Conservation (phyloP, 2,329 filamentous ascomycete genomes). For the Lecanicillium sp. region DNA sequence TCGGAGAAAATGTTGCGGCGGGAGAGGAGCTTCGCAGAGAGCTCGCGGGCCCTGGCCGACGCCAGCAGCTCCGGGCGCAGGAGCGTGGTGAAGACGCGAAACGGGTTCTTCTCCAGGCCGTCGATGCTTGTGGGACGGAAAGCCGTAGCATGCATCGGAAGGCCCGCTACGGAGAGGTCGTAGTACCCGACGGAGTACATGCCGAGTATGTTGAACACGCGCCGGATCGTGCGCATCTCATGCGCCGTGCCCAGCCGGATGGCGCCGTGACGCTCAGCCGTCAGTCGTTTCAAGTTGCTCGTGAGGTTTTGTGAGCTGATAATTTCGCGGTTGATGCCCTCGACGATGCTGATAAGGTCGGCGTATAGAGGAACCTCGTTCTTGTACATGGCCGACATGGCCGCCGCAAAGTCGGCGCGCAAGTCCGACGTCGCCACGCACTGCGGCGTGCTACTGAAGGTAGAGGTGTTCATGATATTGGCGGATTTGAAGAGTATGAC, state of each 20-base stretch:
- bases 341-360: constrained; percentile 26
- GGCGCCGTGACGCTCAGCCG: constrained; percentile 38
- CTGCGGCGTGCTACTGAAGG: not conserved
- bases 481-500: no score
- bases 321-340: constrained; percentile 19
- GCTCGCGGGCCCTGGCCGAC: constrained; percentile 20
- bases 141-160: constrained; percentile 47
- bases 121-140: constrained; percentile 36
- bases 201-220: constrained; percentile 41
- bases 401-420: constrained; percentile 23
- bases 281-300: constrained; percentile 13
- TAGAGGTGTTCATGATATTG: not conserved
- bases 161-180: constrained; percentile 38
- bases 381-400: constrained; percentile 31
- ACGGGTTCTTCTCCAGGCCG: constrained; percentile 36
- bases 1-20: constrained; percentile 37
- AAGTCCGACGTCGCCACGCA: constrained; percentile 16
- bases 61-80: constrained; percentile 36
- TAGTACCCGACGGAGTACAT: constrained; percentile 48
- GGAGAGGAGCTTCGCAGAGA: constrained; percentile 28
- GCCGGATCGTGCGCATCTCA: constrained; percentile 36
- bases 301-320: not conserved
- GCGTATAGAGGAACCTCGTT: constrained; percentile 30
- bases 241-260: constrained; percentile 40
- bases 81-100: constrained; percentile 33